Conservation (phyloP, 768 basidiomycete species). For the Leccinum barrowsii region DNA sequence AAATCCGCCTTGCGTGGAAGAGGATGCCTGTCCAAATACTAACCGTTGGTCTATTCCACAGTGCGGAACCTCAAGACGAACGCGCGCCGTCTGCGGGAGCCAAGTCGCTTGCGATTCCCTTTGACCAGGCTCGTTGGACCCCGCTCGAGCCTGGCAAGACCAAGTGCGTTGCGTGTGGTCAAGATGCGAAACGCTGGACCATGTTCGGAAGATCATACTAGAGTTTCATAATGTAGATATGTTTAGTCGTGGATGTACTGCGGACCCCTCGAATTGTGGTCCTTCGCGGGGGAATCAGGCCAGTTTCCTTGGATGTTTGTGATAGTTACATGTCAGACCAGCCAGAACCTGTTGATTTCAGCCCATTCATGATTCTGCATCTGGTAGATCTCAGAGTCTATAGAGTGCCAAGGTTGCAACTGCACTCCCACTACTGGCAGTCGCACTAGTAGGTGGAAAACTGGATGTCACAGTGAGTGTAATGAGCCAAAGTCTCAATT, state of each 20-base stretch:
- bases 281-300: too few species aligned
- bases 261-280: too few species aligned
- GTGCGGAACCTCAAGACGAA: conserved; percentile 86
- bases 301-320: too few species aligned
- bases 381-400: too few species aligned
- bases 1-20: not conserved
- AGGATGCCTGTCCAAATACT: not conserved
- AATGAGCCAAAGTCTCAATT: too few species aligned
- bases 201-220: conserved; percentile 92
- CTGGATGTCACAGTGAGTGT: too few species aligned
- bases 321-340: too few species aligned
- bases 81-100: conserved; percentile 97
- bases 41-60: conserved; percentile 27
- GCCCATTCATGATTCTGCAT: too few species aligned
- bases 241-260: not conserved
- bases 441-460: too few species aligned
- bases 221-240: not conserved
- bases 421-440: too few species aligned
- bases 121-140: conserved; percentile 83
- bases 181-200: conserved; percentile 92
- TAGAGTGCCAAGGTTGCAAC: too few species aligned
- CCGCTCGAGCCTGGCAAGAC: conserved; percentile 80
- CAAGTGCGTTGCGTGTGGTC: conserved; percentile 85
- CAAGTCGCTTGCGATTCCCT: conserved; percentile 95
- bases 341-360: too few species aligned